A percentile compares a stretch with the other conserved stretches of the same genome.
These are phyloP conservation scores for Moesziomyces parantarcticus DNA, from an alignment of 1,284 basidiomycete species.

Conservation along the genomic window DNA sequence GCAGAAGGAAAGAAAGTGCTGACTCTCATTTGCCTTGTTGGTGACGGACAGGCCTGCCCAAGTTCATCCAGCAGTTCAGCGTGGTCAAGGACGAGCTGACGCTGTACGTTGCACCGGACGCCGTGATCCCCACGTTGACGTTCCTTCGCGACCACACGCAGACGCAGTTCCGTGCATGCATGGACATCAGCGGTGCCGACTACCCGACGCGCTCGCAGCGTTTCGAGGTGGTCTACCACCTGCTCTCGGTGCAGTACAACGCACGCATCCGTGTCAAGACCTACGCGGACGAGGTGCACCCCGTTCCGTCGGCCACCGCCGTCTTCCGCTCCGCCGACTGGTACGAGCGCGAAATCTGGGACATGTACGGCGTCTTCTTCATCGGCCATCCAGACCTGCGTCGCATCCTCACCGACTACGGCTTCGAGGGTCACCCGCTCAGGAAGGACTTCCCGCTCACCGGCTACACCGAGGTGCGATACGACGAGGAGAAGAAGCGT, in stretches of 20 bases:
- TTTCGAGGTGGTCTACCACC: slow-evolving; percentile 97
- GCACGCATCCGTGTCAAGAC: slow-evolving; percentile 94
- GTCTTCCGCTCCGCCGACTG: slow-evolving; percentile 94
- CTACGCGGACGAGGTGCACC: slow-evolving; percentile 93
- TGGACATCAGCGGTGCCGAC: slow-evolving; percentile 96
- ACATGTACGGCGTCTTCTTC: slow-evolving; percentile 98
- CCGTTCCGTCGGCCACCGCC: slow-evolving; percentile 84
- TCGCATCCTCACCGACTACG: slow-evolving; percentile 97
- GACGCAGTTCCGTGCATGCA: slow-evolving; percentile 90
- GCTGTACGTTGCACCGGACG: slow-evolving; percentile 85
- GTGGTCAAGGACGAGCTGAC: slow-evolving; percentile 92
- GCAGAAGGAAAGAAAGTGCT: not conserved
- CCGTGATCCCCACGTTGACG: slow-evolving; percentile 84
- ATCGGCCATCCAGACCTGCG: slow-evolving; percentile 94
- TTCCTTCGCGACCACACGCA: slow-evolving; percentile 97
- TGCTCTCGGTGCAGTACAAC: slow-evolving; percentile 81
- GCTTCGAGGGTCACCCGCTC: slow-evolving; percentile 96
- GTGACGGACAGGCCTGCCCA: slow-evolving; percentile 56
- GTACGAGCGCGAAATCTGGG: slow-evolving; percentile 99
- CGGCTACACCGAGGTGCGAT: slow-evolving; percentile 96
- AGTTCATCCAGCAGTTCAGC: slow-evolving; percentile 66
- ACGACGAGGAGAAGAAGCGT: slow-evolving; percentile 98
- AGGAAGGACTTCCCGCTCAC: slow-evolving; percentile 98
- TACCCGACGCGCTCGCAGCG: slow-evolving; percentile 91
- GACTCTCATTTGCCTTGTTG: not conserved